phyloP scores from a whole-genome alignment of 2,329 filamentous ascomycete genomes.

The Fusarium protoensiforme region DNA sequence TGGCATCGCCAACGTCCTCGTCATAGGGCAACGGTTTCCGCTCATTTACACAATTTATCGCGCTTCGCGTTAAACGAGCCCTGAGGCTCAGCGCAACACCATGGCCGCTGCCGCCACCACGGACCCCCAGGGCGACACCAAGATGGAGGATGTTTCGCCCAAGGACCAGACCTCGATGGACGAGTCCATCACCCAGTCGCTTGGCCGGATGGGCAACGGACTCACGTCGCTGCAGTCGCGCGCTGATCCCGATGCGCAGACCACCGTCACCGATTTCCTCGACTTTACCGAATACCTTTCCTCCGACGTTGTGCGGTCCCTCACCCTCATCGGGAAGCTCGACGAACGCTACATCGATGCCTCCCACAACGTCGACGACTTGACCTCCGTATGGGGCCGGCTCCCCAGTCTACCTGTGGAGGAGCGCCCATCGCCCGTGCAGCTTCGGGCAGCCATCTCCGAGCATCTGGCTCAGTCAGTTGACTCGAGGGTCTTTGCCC shows the following conservation, averaged over 20 bases:
- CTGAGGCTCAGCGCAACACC: constrained; percentile 1
- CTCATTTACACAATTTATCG: not conserved
- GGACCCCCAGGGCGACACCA: constrained; percentile 32
- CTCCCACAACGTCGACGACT: constrained; percentile 64
- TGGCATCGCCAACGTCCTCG: constrained; percentile 28
- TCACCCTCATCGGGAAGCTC: constrained; percentile 73
- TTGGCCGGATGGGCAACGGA: constrained; percentile 48
- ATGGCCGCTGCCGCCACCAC: constrained; percentile 46
- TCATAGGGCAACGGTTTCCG: not conserved
- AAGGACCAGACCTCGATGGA: constrained; percentile 42
- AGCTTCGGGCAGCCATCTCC: constrained; percentile 70
- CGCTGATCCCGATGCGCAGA: constrained; percentile 74
- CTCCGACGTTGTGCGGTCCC: constrained; percentile 72
- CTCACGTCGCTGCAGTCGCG: constrained; percentile 59
- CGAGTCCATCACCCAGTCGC: constrained; percentile 37
- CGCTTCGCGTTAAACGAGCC: not conserved
- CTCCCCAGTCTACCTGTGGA: constrained; percentile 62
- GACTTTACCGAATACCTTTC: constrained; percentile 78
- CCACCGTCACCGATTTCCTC: constrained; percentile 76
- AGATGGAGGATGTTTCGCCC: constrained; percentile 44
- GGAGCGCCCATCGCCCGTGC: constrained; percentile 59
- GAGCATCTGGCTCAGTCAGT: constrained; percentile 65
- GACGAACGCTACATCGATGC: constrained; percentile 68
- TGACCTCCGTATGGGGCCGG: constrained; percentile 67
- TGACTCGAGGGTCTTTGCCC: constrained; percentile 66